Conservation (phyloP, 208 protist genomes). For the Trypanosoma avium region DNA sequence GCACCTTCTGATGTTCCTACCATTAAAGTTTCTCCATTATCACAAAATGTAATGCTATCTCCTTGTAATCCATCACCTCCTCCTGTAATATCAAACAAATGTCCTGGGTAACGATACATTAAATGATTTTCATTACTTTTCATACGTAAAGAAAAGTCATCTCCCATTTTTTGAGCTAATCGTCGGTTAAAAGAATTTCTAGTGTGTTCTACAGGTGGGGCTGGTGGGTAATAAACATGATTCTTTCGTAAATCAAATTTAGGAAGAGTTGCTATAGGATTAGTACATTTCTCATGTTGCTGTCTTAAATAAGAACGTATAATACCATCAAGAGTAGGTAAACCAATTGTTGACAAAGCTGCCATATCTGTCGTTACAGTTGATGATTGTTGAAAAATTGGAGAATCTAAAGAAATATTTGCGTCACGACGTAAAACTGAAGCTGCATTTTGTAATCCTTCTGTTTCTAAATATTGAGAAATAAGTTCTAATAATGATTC, state of each 20-base stretch:
- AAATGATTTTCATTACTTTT: conserved; percentile 63
- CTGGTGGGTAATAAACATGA: conserved; percentile 70
- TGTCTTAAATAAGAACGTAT: conserved; percentile 79
- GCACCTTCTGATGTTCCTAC: conserved; percentile 83
- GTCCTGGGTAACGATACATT: conserved; percentile 69
- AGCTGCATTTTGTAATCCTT: conserved; percentile 57
- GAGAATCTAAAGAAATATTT: conserved; percentile 17
- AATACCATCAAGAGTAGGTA: conserved; percentile 51
- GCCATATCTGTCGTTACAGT: conserved; percentile 7
- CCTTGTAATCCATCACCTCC: conserved; percentile 65
- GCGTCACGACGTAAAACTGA: conserved; percentile 51
- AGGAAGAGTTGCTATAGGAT: conserved; percentile 87
- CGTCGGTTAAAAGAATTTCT: conserved; percentile 70
- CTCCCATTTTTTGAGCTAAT: conserved; percentile 50
- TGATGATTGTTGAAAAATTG: conserved; percentile 7
- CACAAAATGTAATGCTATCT: conserved; percentile 79
- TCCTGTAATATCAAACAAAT: conserved; percentile 82
- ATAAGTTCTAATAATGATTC: conserved; percentile 79
- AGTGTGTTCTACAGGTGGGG: conserved; percentile 58
- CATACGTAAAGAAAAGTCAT: conserved; percentile 48
- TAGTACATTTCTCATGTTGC: conserved; percentile 77
- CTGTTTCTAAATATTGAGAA: conserved; percentile 59
- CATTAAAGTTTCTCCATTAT: conserved; percentile 70
- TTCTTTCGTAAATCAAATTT: conserved; percentile 82
- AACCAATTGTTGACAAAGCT: conserved; percentile 17